phyloP scores from a whole-genome alignment of 306 rosid genomes.

The Dicorynia guianensis region DNA sequence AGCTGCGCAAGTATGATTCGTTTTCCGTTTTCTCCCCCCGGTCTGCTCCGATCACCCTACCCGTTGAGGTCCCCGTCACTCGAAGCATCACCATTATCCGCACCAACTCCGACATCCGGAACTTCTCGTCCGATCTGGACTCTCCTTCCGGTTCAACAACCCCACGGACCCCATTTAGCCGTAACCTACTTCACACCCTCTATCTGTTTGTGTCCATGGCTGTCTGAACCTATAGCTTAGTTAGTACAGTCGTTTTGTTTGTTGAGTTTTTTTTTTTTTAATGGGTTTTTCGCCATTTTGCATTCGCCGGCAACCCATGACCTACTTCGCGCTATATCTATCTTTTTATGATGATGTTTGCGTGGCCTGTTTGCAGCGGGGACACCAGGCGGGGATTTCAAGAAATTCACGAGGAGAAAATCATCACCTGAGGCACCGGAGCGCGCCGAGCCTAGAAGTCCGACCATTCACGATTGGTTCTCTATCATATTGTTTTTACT shows the following conservation, averaged over 20 bases:
- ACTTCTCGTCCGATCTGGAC: conserved; percentile 37
- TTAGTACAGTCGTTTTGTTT: too few species aligned
- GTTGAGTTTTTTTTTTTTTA: not conserved
- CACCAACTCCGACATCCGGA: conserved; percentile 28
- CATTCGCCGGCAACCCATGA: not conserved
- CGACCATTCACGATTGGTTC: conserved; percentile 67
- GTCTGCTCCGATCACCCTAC: conserved; percentile 32
- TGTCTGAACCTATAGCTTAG: not conserved
- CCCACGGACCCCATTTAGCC: conserved; percentile 68
- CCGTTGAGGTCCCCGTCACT: conserved; percentile 50
- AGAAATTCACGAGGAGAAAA: conserved; percentile 69
- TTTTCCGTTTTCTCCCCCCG: conserved; percentile 33
- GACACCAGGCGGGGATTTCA: conserved; percentile 58
- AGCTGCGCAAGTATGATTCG: conserved; percentile 78
- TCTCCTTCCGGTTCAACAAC: conserved; percentile 50
- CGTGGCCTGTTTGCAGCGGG: conserved; percentile 51
- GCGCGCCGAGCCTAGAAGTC: conserved; percentile 54
- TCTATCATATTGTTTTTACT: conserved; percentile 26
- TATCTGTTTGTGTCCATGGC: not conserved
- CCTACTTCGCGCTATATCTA: too few species aligned
- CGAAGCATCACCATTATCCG: conserved; percentile 77
- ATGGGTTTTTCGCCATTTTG: not conserved
- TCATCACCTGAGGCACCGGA: conserved; percentile 34
- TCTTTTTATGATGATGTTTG: not conserved
- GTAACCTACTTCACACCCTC: conserved; percentile 41